Evolutionary conservation across 306 rosid species (phyloP), one percentile per base, ranked within the genome.

Genomic region (Quercus variabilis): DNA sequence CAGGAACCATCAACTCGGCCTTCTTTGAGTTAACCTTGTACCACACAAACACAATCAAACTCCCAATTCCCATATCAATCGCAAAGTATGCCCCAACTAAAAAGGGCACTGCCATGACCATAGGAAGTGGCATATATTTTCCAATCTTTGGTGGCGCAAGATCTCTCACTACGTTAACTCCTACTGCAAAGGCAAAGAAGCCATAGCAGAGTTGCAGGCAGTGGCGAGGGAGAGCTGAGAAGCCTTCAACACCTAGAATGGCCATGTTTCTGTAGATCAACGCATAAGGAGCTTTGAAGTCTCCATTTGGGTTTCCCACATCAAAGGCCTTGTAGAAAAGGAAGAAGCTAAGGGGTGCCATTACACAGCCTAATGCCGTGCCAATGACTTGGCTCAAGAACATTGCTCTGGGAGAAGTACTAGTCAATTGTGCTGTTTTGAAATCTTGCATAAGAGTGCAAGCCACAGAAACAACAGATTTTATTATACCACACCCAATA

Each of bases 31-130:
- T 78, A 17, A 95, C 18, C 83, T 82, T 91, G 74, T 83, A 84
- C 96, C 89, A 89, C 74, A 80, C 71, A 58, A 91, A 95, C 75
- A 92, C 98, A 30, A 90, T 74, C 73, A 91, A 33, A 71, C 85
- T 92, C 63, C 99, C 94, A 2, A 83, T 9, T 46, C 89, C 86
- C 99, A 95, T 95, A 68, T 93, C 99, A 35, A 92, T 91, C 14
- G 97, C 93, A 28, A 92, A 95, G 82, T 93, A 93, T 14, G 91
- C 97, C 15, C 99, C 99, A 1, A 95, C 99, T 56, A 95, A 80
- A 77, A 95, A 95, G 6, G 99, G 99, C 13, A 90, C 94, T 0
- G 92, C 99, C 98, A 95, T 91, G 17, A 95, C 99, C 97, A 95
- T 89, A 1, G 98, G 97, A 59, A 95, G 81, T 2, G 99, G 99